These are phyloP conservation scores for Lanmaoa pseudosensibilis DNA, from an alignment of 768 basidiomycete species.

Conservation along the genomic window DNA sequence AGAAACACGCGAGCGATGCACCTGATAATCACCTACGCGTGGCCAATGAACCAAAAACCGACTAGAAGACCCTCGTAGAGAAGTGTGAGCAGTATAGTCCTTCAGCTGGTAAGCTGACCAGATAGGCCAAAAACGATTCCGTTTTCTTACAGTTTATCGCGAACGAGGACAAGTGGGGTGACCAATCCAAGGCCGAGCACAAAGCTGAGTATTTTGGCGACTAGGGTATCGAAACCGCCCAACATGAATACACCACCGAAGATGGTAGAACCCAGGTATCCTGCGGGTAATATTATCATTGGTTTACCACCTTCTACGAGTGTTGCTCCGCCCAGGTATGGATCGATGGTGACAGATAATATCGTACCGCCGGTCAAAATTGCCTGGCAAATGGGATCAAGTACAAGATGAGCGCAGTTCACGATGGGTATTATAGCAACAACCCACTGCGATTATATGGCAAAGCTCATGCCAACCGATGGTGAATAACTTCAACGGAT, in stretches of 20 bases:
- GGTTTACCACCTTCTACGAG: slow-evolving; percentile 78
- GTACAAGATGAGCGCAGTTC: slow-evolving; percentile 5
- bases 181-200: slow-evolving; percentile 84
- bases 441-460: slow-evolving; percentile 72
- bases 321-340: slow-evolving; percentile 62
- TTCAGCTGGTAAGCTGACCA: slow-evolving; percentile 34
- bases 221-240: slow-evolving; percentile 84
- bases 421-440: slow-evolving; percentile 2
- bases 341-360: slow-evolving; percentile 80
- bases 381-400: slow-evolving; percentile 45
- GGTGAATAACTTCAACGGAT: slow-evolving; percentile 82
- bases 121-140: not conserved
- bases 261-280: slow-evolving; percentile 80
- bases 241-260: slow-evolving; percentile 82
- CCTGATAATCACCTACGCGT: slow-evolving; percentile 57
- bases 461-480: slow-evolving; percentile 90
- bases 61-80: slow-evolving; percentile 84
- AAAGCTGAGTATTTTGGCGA: slow-evolving; percentile 91
- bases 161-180: slow-evolving; percentile 81
- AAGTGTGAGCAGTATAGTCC: slow-evolving; percentile 82
- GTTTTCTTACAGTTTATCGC: slow-evolving; percentile 79
- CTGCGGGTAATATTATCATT: slow-evolving; percentile 68
- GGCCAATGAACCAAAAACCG: slow-evolving; percentile 94
- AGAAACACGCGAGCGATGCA: slow-evolving; percentile 5
- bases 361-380: slow-evolving; percentile 79